Evolutionary conservation across 2,329 filamentous ascomycete genomes (phyloP).

Genomic region (Alternaria brassicae): DNA sequence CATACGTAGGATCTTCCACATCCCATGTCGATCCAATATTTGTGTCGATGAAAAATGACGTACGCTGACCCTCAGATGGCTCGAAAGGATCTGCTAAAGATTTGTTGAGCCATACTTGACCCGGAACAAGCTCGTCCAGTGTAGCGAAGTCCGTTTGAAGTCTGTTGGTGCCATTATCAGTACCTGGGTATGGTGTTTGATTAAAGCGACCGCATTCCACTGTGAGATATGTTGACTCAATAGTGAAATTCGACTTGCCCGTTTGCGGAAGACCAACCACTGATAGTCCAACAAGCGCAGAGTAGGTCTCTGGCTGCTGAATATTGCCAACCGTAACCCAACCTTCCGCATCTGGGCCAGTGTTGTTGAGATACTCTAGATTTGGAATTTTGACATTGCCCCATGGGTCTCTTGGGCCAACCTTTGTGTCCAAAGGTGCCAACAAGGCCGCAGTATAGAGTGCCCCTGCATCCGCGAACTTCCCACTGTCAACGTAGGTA

Average conservation of each 20-base stretch:
- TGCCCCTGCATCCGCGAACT: constrained; percentile 26
- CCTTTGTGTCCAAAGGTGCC: constrained; percentile 30
- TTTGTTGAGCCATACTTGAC: constrained; percentile 30
- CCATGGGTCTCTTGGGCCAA: constrained; percentile 40
- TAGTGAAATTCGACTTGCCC: constrained; percentile 20
- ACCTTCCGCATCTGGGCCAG: constrained; percentile 17
- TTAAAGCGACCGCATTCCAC: constrained; percentile 22
- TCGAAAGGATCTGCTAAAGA: constrained; percentile 23
- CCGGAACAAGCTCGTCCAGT: constrained; percentile 27
- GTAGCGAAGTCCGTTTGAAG: constrained; percentile 17
- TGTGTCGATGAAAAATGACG: constrained; percentile 39
- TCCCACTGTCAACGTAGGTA: constrained; percentile 24
- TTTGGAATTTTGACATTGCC: constrained; percentile 47
- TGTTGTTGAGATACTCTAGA: constrained; percentile 19
- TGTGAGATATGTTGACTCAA: constrained; percentile 34
- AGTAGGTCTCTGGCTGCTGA: constrained; percentile 31
- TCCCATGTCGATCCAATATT: constrained; percentile 9
- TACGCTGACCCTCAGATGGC: not conserved
- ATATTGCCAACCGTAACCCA: constrained; percentile 32
- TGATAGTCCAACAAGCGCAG: constrained; percentile 42
- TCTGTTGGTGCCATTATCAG: not conserved
- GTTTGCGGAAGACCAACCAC: constrained; percentile 26
- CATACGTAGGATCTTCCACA: not conserved
- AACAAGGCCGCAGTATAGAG: constrained; percentile 40
- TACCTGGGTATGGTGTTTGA: constrained; percentile 16